A percentile compares a stretch with the other conserved stretches of the same genome.
phyloP scores from a whole-genome alignment of 345 rosid genomes.

The Populus ilicifolia region DNA sequence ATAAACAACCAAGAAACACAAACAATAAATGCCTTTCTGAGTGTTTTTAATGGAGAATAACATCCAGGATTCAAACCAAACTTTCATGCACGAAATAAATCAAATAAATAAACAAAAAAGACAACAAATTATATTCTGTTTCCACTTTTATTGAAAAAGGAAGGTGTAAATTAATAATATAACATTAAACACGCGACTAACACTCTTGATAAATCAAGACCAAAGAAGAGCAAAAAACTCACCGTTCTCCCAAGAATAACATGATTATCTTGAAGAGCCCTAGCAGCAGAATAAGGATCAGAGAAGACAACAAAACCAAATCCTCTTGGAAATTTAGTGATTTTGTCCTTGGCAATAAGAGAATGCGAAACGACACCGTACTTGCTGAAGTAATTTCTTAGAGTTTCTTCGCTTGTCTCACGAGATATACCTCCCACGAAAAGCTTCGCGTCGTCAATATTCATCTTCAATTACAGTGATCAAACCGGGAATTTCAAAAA shows the following conservation, averaged over 20 bases:
- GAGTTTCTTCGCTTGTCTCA: constrained; percentile 54
- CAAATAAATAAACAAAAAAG: background rate
- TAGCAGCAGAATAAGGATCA: constrained; percentile 42
- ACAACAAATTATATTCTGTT: background rate
- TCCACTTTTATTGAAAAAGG: background rate
- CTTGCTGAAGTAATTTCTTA: constrained; percentile 53
- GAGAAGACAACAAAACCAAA: constrained; percentile 73
- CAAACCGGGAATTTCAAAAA: constrained; percentile 6
- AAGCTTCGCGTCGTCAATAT: constrained; percentile 49
- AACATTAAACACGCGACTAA: background rate
- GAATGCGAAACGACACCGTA: constrained; percentile 60
- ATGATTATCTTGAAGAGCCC: constrained; percentile 57
- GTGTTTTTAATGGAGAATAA: background rate
- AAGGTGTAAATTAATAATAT: background rate
- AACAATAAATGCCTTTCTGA: background rate
- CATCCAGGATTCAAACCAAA: background rate
- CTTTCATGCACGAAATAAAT: background rate
- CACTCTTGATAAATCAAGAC: background rate
- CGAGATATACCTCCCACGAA: constrained; percentile 64
- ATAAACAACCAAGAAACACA: background rate
- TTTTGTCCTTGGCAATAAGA: constrained; percentile 46
- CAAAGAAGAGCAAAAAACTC: constrained; percentile 26
- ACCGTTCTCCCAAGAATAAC: constrained; percentile 68
- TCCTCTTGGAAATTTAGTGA: constrained; percentile 46
- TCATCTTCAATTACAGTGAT: constrained; percentile 32